Evolutionary conservation across 768 basidiomycete species (phyloP), one percentile per base, ranked within the genome.

Genomic region (Leccinellum rugosiceps): DNA sequence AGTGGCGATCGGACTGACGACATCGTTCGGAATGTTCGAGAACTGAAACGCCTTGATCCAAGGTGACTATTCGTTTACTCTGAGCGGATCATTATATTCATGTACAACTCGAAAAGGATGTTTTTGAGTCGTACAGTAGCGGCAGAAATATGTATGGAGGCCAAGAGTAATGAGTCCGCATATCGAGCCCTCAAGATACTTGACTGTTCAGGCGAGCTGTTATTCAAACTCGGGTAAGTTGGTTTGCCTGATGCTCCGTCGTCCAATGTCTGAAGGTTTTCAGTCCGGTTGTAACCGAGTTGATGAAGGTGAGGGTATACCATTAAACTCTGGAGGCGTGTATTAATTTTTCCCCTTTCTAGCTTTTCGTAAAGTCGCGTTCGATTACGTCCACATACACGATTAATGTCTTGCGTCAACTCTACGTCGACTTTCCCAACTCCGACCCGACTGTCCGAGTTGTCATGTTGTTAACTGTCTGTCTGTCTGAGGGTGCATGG

Each of bases 121-220:
- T 92, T 89, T 68, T 76, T 91, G 50, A 88, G 84, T 64, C 84
- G 89, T 47, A 90, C 89, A 13, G 87, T 92, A n/a, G 89, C 88
- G 1, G 88, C 84, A 2, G 90, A 92, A 67, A 81, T 90, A 25
- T 88, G 88, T 65, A 89, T 92, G 86, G 89, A 92, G 70, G 83
- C 85, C 17, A 86, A 85, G 71, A 70, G 77, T 15, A 92, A 92
- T 57, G 84, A 87, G 55, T 72, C 79, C 6, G 88, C 83, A 17
- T 92, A 90, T 69, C 71, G 72, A 41, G 89, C 88, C 32, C 74
- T 92, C 54, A 88, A 88, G 69, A 72, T 75, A 53, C 76, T 92
- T 35, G 83, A 89, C 71, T 83, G 83, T 57, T 76, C 81, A 21
- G 84, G 84, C 2, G 78, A 82, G 55, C 77, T 92, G 17, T 78